Base-by-base conservation (phyloP, 73 alveolate species). In the Halteria grandinella region DNA sequence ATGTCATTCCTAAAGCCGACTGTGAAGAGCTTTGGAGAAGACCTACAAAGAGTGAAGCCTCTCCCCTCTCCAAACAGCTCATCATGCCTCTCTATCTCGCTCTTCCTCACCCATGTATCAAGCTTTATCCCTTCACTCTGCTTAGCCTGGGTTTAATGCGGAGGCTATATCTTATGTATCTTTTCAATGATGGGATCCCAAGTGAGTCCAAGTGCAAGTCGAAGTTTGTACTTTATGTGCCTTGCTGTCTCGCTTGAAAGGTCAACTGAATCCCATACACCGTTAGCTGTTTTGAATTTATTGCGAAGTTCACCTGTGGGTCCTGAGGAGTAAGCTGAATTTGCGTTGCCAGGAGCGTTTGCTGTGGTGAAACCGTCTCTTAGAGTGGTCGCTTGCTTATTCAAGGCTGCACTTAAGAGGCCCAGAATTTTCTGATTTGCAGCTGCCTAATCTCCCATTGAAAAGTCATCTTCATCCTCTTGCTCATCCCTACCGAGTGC, bases 1-100 rank as follows among this genome's bases (percentile, higher is more conserved):
- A 60, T 18, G 41, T 60, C 77, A 21, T 40, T 8, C 43, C 77
- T 60, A 15, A 18, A 40, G 20, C 77, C 77, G 24, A 60, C 59
- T 60, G 55, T 36, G 34, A 60, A 60, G 17, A 40, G 43, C 12
- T 37, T 14, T 10, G 77, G 77, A 1, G 37, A 17, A 28, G 23
- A 25, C 10, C 11, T 17, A 1, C 59, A 17, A 36, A 60, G 15
- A 21, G 37, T 17, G 43, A 60, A 60, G 39, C 77, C 77, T 37
- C 43, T 60, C 8, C 51, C 51, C 34, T 60, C 28, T 17, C 45
- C 57, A 12, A 60, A 12, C 14, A 60, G 21, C 14, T 60, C 55
- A 4, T n/a, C 18, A 17, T 55, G 57, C 3, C 24, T 34, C 23
- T 34, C 49, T 14, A 60, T 36, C 34, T 60, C 77, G 1, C 43